Evolutionary conservation across 1,284 basidiomycete species (phyloP), one percentile per base, ranked within the genome.

Genomic region (Chalciporus piperatoides): DNA sequence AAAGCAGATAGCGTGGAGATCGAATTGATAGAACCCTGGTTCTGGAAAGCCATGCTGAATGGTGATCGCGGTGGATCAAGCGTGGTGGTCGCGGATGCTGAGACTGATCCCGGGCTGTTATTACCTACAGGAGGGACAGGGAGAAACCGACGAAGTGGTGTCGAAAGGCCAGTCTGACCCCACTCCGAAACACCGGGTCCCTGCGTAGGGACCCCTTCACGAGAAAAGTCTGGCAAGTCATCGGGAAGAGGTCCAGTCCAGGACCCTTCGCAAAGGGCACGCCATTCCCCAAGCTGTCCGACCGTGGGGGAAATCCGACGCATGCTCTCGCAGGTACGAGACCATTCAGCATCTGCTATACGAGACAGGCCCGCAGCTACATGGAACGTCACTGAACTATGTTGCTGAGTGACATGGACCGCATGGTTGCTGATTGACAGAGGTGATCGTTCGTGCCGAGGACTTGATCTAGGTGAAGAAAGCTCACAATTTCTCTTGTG

Each of bases 291-390:
- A 6, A 90, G 71, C 19, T 72, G 73, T 1, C 86, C 88, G 27
- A 90, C 73, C 6, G 75, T 76, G 0, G 84, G 80, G 14, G 83
- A 77, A 58, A 80, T 79, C 7, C 80, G 73, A 28, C 86, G 77
- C 17, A 90, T 77, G 21, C 73, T 74, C 69, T 90, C 87, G 56
- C 83, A 86, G n/a, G 78, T 71, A 32, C 80, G 79, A 28, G 77
- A 60, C 87, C 88, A 90, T 68, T 89, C 84, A 2, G 82, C 81
- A 53, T 90, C 87, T 2, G 86, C 86, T 14, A 90, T 69, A 28
- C 84, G 76, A 14, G 83, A 75, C 10, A 90, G 70, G 51, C 73
- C 78, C 0, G 81, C 79, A 2, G 85, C 84, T 10, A 87, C 72
- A 49, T 65, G 76, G 49, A 80, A 82, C 2, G 81, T 81, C 0